Evolutionary conservation across 129 eudicot genomes (phyloP).

Genomic region (Centella asiatica): DNA sequence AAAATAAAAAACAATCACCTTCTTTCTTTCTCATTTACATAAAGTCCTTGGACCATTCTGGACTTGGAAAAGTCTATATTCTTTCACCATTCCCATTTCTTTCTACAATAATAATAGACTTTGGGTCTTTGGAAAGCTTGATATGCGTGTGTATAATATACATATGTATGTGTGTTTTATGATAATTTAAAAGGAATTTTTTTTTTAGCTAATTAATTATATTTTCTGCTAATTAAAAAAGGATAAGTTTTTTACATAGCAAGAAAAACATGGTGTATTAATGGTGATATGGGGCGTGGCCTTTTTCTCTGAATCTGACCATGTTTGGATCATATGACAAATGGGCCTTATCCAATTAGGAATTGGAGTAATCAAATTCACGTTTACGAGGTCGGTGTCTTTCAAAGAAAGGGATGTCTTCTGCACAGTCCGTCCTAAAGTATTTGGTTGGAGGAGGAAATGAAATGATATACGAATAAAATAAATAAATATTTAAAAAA

Average conservation of each 20-base stretch:
- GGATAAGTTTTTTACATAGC: neutral
- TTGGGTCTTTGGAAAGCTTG: no score
- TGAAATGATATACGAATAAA: no score
- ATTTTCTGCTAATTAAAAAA: neutral
- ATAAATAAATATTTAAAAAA: no score
- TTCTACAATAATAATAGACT: no score
- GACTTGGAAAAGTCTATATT: no score
- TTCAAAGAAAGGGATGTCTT: neutral
- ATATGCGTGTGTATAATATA: no score
- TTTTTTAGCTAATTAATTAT: neutral
- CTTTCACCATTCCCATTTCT: no score
- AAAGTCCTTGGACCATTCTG: neutral
- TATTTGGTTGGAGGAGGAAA: no score
- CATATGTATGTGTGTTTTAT: no score
- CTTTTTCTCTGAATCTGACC: neutral
- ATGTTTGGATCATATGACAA: neutral
- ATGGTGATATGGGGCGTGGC: conserved; percentile 4
- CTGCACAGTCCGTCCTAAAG: no score
- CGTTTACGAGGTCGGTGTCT: conserved; percentile 8
- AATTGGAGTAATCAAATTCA: conserved; percentile 1
- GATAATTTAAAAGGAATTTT: no score
- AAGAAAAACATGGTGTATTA: neutral
- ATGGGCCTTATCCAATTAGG: neutral
- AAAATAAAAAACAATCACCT: neutral
- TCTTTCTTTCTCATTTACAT: neutral